These are phyloP conservation scores for Diaporthe velutina DNA, from an alignment of 2,329 filamentous ascomycete genomes.

Conservation along the genomic window DNA sequence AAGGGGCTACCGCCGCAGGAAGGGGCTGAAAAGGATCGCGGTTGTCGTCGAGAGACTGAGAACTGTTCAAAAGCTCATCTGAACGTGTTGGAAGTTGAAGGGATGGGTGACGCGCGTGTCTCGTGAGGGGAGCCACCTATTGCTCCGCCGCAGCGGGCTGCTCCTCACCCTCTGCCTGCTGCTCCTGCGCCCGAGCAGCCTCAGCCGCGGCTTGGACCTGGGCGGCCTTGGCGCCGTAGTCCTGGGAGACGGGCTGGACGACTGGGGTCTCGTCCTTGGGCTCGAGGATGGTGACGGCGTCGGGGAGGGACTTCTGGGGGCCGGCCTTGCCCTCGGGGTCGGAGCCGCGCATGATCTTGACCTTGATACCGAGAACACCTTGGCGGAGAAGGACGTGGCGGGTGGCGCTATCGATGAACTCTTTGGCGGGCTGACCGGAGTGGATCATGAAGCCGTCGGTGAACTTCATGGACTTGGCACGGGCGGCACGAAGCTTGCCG, in stretches of 20 bases:
- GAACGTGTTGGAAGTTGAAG: constrained; percentile 23
- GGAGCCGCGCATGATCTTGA: constrained; percentile 99
- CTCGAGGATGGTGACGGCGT: constrained; percentile 99
- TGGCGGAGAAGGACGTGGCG: constrained; percentile 99
- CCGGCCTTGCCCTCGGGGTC: constrained; percentile 99
- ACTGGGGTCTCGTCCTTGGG: constrained; percentile 99
- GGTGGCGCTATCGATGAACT: constrained; percentile 99
- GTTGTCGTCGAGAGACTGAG: constrained; percentile 19
- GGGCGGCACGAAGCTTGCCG: constrained; percentile 97
- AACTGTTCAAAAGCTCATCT: constrained; percentile 20
- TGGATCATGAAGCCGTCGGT: constrained; percentile 99
- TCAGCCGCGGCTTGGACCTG: constrained; percentile 75
- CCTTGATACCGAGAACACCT: constrained; percentile 99
- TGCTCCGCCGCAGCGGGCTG: constrained; percentile 66
- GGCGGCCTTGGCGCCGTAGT: constrained; percentile 95
- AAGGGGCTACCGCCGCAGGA: neutral
- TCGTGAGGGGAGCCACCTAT: constrained; percentile 50
- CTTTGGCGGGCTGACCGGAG: constrained; percentile 99
- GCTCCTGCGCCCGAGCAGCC: constrained; percentile 66
- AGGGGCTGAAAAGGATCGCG: constrained; percentile 22
- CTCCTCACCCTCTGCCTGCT: constrained; percentile 61
- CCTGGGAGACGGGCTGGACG: constrained; percentile 95
- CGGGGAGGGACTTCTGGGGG: constrained; percentile 96
- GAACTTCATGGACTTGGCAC: constrained; percentile 99
- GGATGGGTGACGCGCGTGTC: constrained; percentile 33